Evolutionary conservation across 306 rosid species (phyloP), one percentile per base, ranked within the genome.

Genomic region (Casuarina glauca): DNA sequence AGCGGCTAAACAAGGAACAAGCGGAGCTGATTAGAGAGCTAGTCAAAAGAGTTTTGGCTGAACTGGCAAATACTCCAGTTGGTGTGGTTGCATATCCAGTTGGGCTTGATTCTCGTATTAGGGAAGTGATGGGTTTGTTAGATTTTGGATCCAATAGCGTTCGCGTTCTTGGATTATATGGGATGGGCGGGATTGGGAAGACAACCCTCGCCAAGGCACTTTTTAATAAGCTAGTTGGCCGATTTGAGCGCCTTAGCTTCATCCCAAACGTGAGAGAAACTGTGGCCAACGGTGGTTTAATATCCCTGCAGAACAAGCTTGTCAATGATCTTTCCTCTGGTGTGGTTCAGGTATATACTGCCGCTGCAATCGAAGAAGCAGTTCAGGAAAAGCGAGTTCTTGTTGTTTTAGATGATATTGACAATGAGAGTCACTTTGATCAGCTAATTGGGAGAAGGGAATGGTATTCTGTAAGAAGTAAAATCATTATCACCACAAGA

Each of bases 131-230:
- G 79, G 35, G 57, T 10, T 0, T 78, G 46, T 61, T 89, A 42
- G 79, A 91, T 55, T 3, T 82, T 46, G 57, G 76, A 73, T 83
- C 87, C 84, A 86, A 85, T 7, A 82, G 69, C 13, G 51, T 84
- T 4, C 72, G 43, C 45, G 84, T 91, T 7, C 16, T 91, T 32
- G 94, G 91, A 26, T 45, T 91, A 44, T 77, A 83, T 77, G 97
- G 94, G 8, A 80, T 80, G 81, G 92, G 97, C 3, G 94, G 97
- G 15, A 39, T 91, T 50, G 97, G 97, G 32, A 91, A 91, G 71
- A 88, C 97, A 63, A 91, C 94, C 2, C 84, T 89, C 2, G 94
- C 92, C 52, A 89, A 85, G 85, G 85, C 86, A 42, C 86, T 91
- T 17, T 85, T 64, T 69, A 89, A 88, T 74, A 82, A 44, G 38